Base-by-base conservation (phyloP, 1,284 basidiomycete genomes). In the Puccinia hordei region DNA sequence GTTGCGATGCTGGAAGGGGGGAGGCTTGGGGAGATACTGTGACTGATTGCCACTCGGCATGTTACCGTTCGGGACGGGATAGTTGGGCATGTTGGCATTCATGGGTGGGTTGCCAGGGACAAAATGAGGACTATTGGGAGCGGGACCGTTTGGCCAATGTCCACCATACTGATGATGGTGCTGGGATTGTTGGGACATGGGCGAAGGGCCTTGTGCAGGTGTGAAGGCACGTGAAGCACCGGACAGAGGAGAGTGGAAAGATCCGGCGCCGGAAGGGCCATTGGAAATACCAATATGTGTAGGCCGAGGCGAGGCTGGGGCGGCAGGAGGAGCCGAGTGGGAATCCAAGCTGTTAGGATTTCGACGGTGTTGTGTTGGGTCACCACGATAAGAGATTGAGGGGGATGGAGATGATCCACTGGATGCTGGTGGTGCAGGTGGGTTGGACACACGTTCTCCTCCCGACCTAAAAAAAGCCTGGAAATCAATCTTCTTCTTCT, bases 401-500 rank as follows among this genome's bases (percentile, higher is more conserved):
- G 77, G 77, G 44, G 77, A 80, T n/a, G 66, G 77, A n/a, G 77
- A 63, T 24, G 69, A 59, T 44, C 71, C 66, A 77, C 49, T 66
- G n/a, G 66, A 71, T 33, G 71, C 74, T 53, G 77, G 81, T 61
- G 81, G 46, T 49, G 46, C 13, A 19, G 46, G 59, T 46, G 65
- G 79, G 73, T 19, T 46, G 33, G 73, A 38, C 41, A 65, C 49
- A 12, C 74, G 69, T 68, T 73, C 74, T 46, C 81, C 80, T 73
- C 80, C 80, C 13, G 77, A 22, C 61, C 30, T 69, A 41, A 74
- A 72, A 35, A 80, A 81, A 12, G 77, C 71, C 30, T 73, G 71
- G 55, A 80, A 80, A n/a, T 80, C 68, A n/a, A 72, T 72, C 59
- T 72, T 74, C 49, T 78, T 81, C 76, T 80, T 81, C 59, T 72